Percentiles rank a stretch among this genome's conserved stretches.
These are phyloP conservation scores for Globisporangium okanoganense DNA, from an alignment of 352 stramenopile species.

Conservation along the genomic window DNA sequence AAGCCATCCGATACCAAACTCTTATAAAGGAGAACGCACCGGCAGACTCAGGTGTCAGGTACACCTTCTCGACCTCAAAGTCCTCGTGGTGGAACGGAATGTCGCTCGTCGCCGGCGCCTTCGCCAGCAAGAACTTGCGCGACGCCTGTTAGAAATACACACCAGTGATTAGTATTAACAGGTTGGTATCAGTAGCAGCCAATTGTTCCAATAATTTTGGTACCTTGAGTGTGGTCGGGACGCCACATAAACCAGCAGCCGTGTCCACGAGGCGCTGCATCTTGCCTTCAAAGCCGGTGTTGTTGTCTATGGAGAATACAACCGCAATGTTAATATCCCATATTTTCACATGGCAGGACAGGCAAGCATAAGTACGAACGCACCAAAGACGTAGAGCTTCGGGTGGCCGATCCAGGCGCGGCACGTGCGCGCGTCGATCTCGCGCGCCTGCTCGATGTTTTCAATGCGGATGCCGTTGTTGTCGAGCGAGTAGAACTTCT, in stretches of 20 bases:
- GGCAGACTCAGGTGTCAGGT: slow-evolving; percentile 66
- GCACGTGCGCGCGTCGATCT: slow-evolving; percentile 83
- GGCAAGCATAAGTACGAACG: background rate
- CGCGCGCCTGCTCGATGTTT: slow-evolving; percentile 85
- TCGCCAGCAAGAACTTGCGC: slow-evolving; percentile 68
- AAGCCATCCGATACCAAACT: background rate
- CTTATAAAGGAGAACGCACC: slow-evolving; percentile 20
- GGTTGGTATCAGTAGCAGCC: background rate
- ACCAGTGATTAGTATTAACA: background rate
- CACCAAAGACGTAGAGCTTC: slow-evolving; percentile 83
- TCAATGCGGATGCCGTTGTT: slow-evolving; percentile 97
- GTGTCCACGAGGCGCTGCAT: slow-evolving; percentile 87
- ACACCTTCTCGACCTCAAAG: slow-evolving; percentile 87
- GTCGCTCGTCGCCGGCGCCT: slow-evolving; percentile 29
- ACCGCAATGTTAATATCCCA: background rate
- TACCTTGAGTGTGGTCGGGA: slow-evolving; percentile 71
- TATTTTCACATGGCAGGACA: background rate
- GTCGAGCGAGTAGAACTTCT: slow-evolving; percentile 95
- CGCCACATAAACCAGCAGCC: slow-evolving; percentile 60
- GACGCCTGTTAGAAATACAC: slow-evolving; percentile 29
- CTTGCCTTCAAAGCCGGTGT: slow-evolving; percentile 80
- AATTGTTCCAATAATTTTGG: background rate
- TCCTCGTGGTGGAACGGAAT: slow-evolving; percentile 82
- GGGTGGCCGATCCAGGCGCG: slow-evolving; percentile 80
- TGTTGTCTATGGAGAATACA: slow-evolving; percentile 56